A percentile compares a stretch with the other conserved stretches of the same genome.
Evolutionary conservation across 2,329 filamentous ascomycete species (phyloP).

Genomic region (Trichoderma brevicompactum): DNA sequence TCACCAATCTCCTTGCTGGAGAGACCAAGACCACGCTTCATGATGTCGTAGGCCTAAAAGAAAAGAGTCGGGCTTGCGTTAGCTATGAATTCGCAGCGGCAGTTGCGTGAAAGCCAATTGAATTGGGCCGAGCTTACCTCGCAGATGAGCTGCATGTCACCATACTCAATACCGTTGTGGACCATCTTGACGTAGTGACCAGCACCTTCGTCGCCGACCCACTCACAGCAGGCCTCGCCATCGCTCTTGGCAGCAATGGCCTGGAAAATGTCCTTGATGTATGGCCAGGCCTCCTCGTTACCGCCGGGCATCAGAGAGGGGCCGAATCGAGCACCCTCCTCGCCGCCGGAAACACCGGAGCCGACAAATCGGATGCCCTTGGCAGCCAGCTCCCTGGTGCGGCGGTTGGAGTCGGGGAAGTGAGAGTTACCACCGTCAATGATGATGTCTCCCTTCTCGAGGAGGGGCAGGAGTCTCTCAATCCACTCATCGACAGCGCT

Average conservation of each 20-base stretch:
- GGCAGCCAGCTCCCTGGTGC: constrained; percentile 79
- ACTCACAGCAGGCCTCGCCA: constrained; percentile 96
- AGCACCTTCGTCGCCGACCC: constrained; percentile 99
- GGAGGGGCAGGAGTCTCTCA: constrained; percentile 83
- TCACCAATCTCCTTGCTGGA: constrained; percentile 94
- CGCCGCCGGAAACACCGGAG: constrained; percentile 96
- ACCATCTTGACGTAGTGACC: constrained; percentile 99
- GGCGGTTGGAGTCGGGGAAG: constrained; percentile 98
- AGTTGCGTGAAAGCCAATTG: neutral
- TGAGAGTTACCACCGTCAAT: constrained; percentile 98
- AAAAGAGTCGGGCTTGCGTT: constrained; percentile 5
- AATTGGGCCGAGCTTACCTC: constrained; percentile 66
- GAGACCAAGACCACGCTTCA: constrained; percentile 96
- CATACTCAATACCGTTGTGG: constrained; percentile 99
- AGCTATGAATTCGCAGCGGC: neutral
- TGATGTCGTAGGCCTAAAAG: constrained; percentile 91
- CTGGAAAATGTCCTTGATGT: constrained; percentile 99
- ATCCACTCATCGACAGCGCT: constrained; percentile 99
- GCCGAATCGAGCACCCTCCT: constrained; percentile 97
- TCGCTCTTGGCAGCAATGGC: constrained; percentile 97
- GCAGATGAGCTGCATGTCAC: constrained; percentile 99
- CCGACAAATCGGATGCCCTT: constrained; percentile 98
- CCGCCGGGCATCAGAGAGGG: constrained; percentile 99
- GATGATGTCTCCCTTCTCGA: constrained; percentile 92
- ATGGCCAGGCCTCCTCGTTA: constrained; percentile 96